phyloP scores from a whole-genome alignment of 345 rosid species.

The Reutealis trisperma region DNA sequence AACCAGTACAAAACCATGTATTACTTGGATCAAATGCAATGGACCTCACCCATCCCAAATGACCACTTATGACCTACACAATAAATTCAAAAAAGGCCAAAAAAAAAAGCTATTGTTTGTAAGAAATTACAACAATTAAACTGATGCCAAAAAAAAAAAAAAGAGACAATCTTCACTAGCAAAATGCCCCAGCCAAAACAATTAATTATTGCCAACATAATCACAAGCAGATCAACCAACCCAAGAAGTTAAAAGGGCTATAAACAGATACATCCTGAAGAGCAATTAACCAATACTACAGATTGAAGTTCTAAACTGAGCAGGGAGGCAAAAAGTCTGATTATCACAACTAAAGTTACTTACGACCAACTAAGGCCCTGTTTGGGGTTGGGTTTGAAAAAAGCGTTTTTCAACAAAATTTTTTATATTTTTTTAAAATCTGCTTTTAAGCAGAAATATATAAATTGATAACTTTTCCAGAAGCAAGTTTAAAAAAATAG shows the following conservation, averaged over 20 bases:
- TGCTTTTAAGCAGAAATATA: too few species aligned
- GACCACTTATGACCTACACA: constrained; percentile 82
- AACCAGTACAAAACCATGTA: constrained; percentile 97
- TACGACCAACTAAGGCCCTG: neutral
- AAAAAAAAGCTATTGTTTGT: constrained; percentile 2
- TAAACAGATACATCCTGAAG: neutral
- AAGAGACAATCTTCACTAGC: neutral
- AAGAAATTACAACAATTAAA: neutral
- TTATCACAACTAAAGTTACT: neutral
- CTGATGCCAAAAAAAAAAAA: too few species aligned
- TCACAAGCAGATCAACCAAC: neutral
- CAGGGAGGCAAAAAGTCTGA: neutral
- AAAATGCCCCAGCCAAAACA: neutral
- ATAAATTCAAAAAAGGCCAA: constrained; percentile 25
- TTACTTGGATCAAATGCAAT: constrained; percentile 97
- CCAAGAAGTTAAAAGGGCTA: neutral
- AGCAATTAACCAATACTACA: neutral
- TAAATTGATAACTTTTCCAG: too few species aligned
- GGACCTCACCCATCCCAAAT: constrained; percentile 99
- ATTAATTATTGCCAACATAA: too few species aligned
- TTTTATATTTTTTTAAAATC: too few species aligned
- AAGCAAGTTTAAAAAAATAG: too few species aligned
- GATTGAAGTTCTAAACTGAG: neutral
- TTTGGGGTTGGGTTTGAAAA: too few species aligned
- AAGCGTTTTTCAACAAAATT: too few species aligned